Evolutionary conservation across 768 basidiomycete species (phyloP).

Genomic region (Pulveroboletus sp.): DNA sequence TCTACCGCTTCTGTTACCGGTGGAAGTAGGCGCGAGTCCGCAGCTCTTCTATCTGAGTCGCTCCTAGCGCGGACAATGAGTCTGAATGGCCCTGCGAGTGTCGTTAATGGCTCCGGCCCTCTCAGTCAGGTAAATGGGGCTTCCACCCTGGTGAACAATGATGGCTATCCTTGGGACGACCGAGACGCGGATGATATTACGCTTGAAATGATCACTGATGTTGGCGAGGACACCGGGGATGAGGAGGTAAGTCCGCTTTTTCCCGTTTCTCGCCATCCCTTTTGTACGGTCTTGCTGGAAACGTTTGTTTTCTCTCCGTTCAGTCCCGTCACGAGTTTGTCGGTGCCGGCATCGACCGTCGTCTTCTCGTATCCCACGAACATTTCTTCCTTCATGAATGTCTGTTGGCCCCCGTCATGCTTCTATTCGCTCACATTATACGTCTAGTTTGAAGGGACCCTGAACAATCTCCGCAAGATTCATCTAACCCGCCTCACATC

Average conservation of each 20-base stretch:
- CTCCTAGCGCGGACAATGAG: slow-evolving; percentile 9
- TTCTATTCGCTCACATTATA: slow-evolving; percentile 3
- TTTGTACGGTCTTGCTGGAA: neutral
- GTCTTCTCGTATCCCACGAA: neutral
- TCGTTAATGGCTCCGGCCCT: slow-evolving; percentile 18
- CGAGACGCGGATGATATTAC: slow-evolving; percentile 60
- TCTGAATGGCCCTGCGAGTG: slow-evolving; percentile 15
- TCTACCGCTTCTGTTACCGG: slow-evolving; percentile 16
- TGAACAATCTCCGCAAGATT: slow-evolving; percentile 39
- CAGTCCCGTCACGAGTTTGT: neutral
- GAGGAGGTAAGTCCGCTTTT: slow-evolving; percentile 53
- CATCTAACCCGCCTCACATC: slow-evolving; percentile 60
- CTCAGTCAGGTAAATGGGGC: slow-evolving; percentile 23
- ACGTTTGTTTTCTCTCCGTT: neutral
- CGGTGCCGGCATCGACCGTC: neutral
- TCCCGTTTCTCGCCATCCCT: neutral
- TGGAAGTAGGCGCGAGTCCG: slow-evolving; percentile 15
- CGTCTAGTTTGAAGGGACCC: slow-evolving; percentile 42
- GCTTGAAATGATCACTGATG: slow-evolving; percentile 66
- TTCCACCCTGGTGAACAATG: slow-evolving; percentile 19
- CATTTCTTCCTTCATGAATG: neutral
- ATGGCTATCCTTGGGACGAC: slow-evolving; percentile 26
- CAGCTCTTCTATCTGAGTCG: slow-evolving; percentile 18
- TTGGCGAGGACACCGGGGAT: slow-evolving; percentile 59
- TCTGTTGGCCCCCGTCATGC: neutral